phyloP scores from a whole-genome alignment of 1,284 basidiomycete species.

The Exsudoporus floridanus region DNA sequence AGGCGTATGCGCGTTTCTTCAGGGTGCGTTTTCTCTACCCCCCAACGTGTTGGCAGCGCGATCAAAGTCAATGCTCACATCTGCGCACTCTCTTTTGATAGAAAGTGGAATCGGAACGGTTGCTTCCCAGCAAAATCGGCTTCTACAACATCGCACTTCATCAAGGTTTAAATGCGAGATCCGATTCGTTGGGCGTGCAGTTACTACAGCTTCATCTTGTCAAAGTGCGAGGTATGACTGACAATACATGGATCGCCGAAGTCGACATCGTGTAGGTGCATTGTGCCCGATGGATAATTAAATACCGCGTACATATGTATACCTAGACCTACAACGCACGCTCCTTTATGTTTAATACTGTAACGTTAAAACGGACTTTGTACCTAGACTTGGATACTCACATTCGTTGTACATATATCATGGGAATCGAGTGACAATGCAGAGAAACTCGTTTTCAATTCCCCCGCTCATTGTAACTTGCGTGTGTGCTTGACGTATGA shows the following conservation, averaged over 20 bases:
- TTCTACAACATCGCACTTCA: constrained; percentile 18
- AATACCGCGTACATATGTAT: not conserved
- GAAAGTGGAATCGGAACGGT: constrained; percentile 1
- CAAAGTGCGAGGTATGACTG: not conserved
- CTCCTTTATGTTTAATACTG: too few relatives aligned
- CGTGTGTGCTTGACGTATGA: too few relatives aligned
- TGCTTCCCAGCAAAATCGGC: not conserved
- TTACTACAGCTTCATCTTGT: constrained; percentile 13
- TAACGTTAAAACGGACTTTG: not conserved
- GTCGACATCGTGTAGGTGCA: constrained; percentile 15
- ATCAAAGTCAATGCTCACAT: not conserved
- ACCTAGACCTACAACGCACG: not conserved
- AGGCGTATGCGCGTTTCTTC: constrained; percentile 9
- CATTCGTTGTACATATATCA: not conserved
- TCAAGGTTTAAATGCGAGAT: not conserved
- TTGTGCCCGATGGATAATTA: not conserved
- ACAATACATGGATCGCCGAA: constrained; percentile 17
- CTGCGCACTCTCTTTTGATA: not conserved
- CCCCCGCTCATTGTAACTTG: too few relatives aligned
- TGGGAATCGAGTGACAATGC: too few relatives aligned
- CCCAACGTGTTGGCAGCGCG: too few relatives aligned
- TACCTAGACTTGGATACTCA: not conserved
- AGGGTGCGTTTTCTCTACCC: not conserved
- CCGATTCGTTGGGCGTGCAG: constrained; percentile 16
- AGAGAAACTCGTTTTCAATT: too few relatives aligned